A percentile compares a stretch with the other conserved stretches of the same genome.
Evolutionary conservation across 1,284 basidiomycete species (phyloP).

Genomic region (Rhodotorula mucilaginosa): DNA sequence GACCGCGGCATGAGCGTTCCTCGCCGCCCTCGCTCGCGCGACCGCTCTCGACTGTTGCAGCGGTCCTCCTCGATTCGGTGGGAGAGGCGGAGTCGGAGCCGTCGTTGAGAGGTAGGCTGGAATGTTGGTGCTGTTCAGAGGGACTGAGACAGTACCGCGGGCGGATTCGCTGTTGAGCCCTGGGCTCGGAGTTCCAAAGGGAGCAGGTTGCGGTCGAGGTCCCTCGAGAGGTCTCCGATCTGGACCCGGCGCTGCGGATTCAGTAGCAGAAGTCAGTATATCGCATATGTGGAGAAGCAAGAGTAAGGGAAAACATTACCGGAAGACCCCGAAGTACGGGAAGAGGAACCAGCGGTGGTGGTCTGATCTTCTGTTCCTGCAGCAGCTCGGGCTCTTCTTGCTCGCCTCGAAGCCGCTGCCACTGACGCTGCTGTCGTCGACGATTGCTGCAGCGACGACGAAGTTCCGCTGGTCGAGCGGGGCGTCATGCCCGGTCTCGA

Average conservation of each 20-base stretch:
- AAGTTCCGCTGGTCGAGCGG: not conserved
- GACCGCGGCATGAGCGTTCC: constrained; percentile 1
- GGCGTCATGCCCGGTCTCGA: not conserved
- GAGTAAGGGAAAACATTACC: not conserved
- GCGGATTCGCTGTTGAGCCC: not conserved
- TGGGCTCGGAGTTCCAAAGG: not conserved
- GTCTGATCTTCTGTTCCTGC: not conserved
- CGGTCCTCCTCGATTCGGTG: not conserved
- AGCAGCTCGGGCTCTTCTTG: not conserved
- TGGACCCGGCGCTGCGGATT: not conserved
- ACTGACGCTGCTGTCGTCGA: not conserved
- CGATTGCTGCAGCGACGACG: not conserved
- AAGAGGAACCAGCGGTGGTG: not conserved
- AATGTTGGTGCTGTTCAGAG: too few relatives aligned
- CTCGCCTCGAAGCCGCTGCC: not conserved
- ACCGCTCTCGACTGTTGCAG: constrained; percentile 2
- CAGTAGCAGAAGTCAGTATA: not conserved
- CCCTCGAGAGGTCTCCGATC: not conserved
- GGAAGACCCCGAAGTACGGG: not conserved
- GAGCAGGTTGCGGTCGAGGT: not conserved
- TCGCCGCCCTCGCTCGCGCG: not conserved
- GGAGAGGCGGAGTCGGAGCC: not conserved
- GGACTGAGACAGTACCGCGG: too few relatives aligned
- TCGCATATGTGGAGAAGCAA: too few relatives aligned
- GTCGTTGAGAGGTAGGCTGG: too few relatives aligned